Evolutionary conservation across 2,329 filamentous ascomycete genomes (phyloP).

Genomic region (Cordyceps militaris): DNA sequence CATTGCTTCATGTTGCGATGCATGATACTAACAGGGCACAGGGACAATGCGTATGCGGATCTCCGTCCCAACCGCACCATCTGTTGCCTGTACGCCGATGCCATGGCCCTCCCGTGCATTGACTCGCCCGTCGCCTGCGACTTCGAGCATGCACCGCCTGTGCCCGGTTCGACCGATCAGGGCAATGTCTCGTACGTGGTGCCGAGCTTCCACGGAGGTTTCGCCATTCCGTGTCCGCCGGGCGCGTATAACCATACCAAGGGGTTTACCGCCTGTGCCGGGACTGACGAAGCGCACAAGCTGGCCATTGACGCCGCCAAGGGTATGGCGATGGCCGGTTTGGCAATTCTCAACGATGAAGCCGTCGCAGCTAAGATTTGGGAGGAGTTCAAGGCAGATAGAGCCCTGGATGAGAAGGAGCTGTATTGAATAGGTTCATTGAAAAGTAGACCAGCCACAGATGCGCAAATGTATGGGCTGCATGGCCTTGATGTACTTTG

Average conservation of each 20-base stretch:
- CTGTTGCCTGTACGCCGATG: slow-evolving; percentile 5
- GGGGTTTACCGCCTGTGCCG: slow-evolving; percentile 9
- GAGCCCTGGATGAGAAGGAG: not conserved
- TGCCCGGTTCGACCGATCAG: slow-evolving; percentile 4
- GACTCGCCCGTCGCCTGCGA: not conserved
- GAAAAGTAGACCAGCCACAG: too few species aligned
- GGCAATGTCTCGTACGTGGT: slow-evolving; percentile 6
- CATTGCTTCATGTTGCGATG: not conserved
- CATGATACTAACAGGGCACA: not conserved
- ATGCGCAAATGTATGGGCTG: too few species aligned
- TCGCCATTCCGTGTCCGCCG: slow-evolving; percentile 2
- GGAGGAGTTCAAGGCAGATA: not conserved
- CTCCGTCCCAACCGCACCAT: slow-evolving; percentile 5
- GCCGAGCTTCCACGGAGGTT: slow-evolving; percentile 9
- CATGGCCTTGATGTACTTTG: too few species aligned
- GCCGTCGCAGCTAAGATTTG: not conserved
- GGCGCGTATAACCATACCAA: slow-evolving; percentile 8
- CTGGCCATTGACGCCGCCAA: not conserved
- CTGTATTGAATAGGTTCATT: not conserved
- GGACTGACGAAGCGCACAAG: slow-evolving; percentile 3
- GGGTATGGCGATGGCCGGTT: slow-evolving; percentile 3
- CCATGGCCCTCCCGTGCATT: slow-evolving; percentile 7
- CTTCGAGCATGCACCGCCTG: not conserved
- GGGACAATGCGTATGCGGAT: not conserved
- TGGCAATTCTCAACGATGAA: slow-evolving; percentile 1